A percentile compares a stretch with the other conserved stretches of the same genome.
phyloP scores from a whole-genome alignment of 768 basidiomycete species.

The Xerocomellus chrysenteron region DNA sequence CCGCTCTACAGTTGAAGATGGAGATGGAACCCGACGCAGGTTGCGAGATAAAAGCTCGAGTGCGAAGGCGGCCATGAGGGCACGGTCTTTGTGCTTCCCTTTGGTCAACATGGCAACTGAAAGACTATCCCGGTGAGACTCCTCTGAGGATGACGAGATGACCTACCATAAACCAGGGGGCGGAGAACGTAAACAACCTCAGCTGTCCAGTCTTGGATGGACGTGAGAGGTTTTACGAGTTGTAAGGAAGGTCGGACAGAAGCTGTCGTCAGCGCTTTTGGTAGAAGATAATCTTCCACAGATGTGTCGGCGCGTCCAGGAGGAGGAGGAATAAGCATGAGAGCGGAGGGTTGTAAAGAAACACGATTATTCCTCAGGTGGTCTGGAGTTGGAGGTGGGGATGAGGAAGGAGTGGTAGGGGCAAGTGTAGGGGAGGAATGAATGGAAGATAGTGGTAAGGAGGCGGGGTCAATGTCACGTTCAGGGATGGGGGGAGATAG shows the following conservation, averaged over 20 bases:
- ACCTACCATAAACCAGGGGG: conserved; percentile 74
- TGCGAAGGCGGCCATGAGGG: conserved; percentile 60
- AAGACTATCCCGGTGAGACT: conserved; percentile 1
- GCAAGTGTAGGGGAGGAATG: conserved; percentile 60
- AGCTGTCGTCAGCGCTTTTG: conserved; percentile 73
- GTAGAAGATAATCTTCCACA: conserved; percentile 79
- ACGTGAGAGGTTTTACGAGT: conserved; percentile 58
- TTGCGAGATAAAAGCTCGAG: conserved; percentile 76
- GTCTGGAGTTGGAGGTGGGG: conserved; percentile 65
- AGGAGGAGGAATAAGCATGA: conserved; percentile 51
- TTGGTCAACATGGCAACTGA: conserved; percentile 26
- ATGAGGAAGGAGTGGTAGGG: conserved; percentile 55
- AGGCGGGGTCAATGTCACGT: conserved; percentile 80
- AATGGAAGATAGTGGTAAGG: conserved; percentile 52
- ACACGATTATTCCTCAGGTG: conserved; percentile 79
- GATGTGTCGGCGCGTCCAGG: conserved; percentile 52
- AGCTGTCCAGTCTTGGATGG: conserved; percentile 70
- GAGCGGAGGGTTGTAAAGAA: conserved; percentile 61
- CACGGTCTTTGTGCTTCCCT: conserved; percentile 42
- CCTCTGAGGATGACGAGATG: conserved; percentile 11
- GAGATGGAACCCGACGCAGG: conserved; percentile 64
- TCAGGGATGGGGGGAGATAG: conserved; percentile 80
- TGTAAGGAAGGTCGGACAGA: conserved; percentile 71
- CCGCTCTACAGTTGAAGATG: conserved; percentile 64
- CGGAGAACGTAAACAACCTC: conserved; percentile 71